A percentile compares a stretch with the other conserved stretches of the same genome.
Conservation (phyloP, 805 yeast genomes). For the Cyberlindnera lachancei region DNA sequence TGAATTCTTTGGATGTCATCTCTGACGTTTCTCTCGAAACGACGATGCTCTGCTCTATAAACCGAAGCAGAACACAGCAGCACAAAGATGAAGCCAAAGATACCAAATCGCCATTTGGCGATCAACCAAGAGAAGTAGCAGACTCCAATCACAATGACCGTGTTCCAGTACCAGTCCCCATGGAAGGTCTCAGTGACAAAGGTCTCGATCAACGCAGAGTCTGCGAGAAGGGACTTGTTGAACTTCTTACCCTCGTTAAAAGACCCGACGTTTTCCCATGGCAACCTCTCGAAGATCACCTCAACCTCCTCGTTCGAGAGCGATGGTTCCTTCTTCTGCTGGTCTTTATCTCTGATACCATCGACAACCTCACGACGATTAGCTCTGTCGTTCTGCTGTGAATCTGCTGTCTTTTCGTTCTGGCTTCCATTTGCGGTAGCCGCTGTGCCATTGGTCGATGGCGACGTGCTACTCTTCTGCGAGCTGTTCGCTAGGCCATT, state of each 20-base stretch:
- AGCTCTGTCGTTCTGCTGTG: background rate
- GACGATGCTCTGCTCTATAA: slow-evolving; percentile 64
- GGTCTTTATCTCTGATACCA: too few species aligned
- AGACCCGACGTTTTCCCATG: slow-evolving; percentile 30
- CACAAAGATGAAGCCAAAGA: slow-evolving; percentile 55
- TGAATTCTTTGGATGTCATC: slow-evolving; percentile 67
- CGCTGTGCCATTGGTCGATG: too few species aligned
- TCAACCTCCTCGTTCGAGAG: background rate
- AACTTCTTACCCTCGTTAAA: slow-evolving; percentile 20
- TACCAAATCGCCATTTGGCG: slow-evolving; percentile 57
- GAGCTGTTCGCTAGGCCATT: too few species aligned
- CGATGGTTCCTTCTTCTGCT: background rate
- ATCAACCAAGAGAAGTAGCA: slow-evolving; percentile 66
- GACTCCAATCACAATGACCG: slow-evolving; percentile 55
- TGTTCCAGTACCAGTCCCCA: slow-evolving; percentile 69
- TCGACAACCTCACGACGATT: too few species aligned
- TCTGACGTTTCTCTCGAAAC: slow-evolving; percentile 65
- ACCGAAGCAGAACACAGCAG: slow-evolving; percentile 56
- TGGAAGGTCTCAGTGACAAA: slow-evolving; percentile 63
- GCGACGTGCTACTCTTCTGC: too few species aligned
- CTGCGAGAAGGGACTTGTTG: slow-evolving; percentile 17
- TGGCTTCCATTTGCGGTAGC: too few species aligned
- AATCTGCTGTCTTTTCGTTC: background rate
- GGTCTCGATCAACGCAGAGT: slow-evolving; percentile 37
- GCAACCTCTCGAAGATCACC: slow-evolving; percentile 16